Base-by-base conservation (phyloP, 2,329 filamentous ascomycete genomes). In the Fusarium sp. region DNA sequence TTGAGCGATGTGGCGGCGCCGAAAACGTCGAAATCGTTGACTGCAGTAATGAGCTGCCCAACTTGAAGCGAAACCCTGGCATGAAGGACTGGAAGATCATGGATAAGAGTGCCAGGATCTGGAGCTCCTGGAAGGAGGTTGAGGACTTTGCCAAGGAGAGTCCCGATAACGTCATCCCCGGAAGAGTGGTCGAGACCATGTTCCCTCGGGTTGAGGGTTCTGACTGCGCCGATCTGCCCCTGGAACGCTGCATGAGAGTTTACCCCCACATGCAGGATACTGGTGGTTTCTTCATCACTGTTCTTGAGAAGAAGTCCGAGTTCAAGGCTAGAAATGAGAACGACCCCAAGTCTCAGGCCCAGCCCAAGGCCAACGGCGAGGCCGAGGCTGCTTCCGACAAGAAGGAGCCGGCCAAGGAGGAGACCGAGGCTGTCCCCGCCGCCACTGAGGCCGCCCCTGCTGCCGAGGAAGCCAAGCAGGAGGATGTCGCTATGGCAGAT, bases 201-300 rank as follows among this genome's bases (percentile, higher is more conserved):
- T 99, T 99, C 84, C 89, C 95, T 6, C 84, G 84, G 42, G 87
- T 90, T 0, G 86, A 87, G 66, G 84, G 83, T 18, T 83, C 85
- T 42, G 84, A 86, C 31, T 89, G 88, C 64, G 86, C 89, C 83
- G 79, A 89, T 83, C 87, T 98, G 27, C 95, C 95, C 18, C 88
- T 98, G 20, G 94, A 98, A 78, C 90, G 93, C 69, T 98, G 96
- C 83, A 95, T 98, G 89, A 90, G 96, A 71, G 92, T 99, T 8
- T 99, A 98, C 82, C 94, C 95, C 37, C 96, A 99, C 82, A 89
- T 95, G 80, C 96, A 99, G 83, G 95, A 99, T 78, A 99, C 96
- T 4, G 96, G 96, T 65, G 96, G 93, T 24, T 99, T 99, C 88
- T 99, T 99, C 85, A 98, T 99, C 80, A 93, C 95, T 1, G 95